Percentiles rank a stretch among this genome's conserved stretches.
phyloP scores from a whole-genome alignment of 441 rosid species.

The Isatis lusitanica region DNA sequence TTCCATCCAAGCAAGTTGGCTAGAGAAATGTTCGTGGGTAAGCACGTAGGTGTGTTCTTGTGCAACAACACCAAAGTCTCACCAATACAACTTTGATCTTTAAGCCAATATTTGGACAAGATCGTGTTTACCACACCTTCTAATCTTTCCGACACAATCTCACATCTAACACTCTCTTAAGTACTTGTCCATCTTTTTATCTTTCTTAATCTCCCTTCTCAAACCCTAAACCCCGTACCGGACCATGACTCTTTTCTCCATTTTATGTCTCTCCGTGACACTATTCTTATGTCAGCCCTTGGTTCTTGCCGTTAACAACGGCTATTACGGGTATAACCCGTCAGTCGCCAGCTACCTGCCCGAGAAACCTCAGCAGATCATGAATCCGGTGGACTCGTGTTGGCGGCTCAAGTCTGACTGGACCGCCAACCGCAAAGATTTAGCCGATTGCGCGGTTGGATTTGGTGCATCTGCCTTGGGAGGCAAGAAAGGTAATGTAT shows the following conservation, averaged over 20 bases:
- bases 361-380: constrained; percentile 23
- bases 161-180: constrained; percentile 29
- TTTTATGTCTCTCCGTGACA: constrained; percentile 3
- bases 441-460: constrained; percentile 67
- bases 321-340: constrained; percentile 35
- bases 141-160: constrained; percentile 35
- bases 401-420: constrained; percentile 62
- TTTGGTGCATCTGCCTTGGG: constrained; percentile 58
- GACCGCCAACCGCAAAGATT: constrained; percentile 49
- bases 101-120: constrained; percentile 29
- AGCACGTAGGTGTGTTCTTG: constrained; percentile 32
- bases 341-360: constrained; percentile 36
- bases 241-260: constrained; percentile 22
- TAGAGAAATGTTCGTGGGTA: constrained; percentile 27
- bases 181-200: constrained; percentile 28
- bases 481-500: constrained; percentile 59
- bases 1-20: constrained; percentile 20
- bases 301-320: constrained; percentile 9
- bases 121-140: constrained; percentile 39
- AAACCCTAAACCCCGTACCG: constrained; percentile 1
- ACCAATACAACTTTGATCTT: constrained; percentile 36
- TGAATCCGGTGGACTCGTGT: constrained; percentile 65
- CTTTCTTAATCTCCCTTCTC: background rate
- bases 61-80: constrained; percentile 27
- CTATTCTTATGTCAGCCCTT: constrained; percentile 26